Percentiles rank a stretch among this genome's conserved stretches.
phyloP scores from a whole-genome alignment of 257 asterid species.

The Nicotiana undulata region DNA sequence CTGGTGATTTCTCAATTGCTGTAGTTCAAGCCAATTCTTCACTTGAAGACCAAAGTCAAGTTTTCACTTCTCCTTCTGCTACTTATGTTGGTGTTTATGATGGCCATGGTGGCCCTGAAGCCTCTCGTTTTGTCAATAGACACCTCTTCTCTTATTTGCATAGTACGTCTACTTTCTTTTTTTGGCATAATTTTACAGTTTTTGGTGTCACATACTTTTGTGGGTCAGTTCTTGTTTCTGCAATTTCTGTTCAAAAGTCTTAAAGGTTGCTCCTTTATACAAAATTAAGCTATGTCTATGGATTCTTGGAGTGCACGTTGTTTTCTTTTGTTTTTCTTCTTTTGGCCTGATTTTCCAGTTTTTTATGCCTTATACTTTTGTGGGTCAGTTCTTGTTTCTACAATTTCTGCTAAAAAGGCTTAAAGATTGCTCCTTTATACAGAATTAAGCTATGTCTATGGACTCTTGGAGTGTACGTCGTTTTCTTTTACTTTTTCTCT shows the following conservation, averaged over 20 bases:
- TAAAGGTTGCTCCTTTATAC: neutral
- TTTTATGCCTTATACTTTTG: neutral
- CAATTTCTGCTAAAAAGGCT: neutral
- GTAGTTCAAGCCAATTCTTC: constrained; percentile 90
- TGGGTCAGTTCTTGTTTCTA: neutral
- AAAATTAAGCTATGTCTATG: neutral
- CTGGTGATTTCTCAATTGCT: constrained; percentile 89
- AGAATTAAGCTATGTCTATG: neutral
- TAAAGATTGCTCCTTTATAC: neutral
- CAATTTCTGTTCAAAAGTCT: neutral
- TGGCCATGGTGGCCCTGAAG: constrained; percentile 98
- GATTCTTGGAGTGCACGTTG: neutral
- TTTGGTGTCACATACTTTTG: neutral
- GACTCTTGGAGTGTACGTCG: no score
- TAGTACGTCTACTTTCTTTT: constrained; percentile 28
- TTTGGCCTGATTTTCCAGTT: neutral
- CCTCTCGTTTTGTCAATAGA: constrained; percentile 79
- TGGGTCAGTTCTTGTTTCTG: neutral
- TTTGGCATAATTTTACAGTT: neutral
- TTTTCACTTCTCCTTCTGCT: constrained; percentile 81
- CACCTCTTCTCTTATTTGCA: constrained; percentile 73
- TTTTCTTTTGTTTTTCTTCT: neutral
- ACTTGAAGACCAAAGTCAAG: constrained; percentile 92
- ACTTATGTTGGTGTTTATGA: constrained; percentile 92
- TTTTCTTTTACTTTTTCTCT: no score